Base-by-base conservation (phyloP, 2,329 filamentous ascomycete genomes). In the Phoma sp. region DNA sequence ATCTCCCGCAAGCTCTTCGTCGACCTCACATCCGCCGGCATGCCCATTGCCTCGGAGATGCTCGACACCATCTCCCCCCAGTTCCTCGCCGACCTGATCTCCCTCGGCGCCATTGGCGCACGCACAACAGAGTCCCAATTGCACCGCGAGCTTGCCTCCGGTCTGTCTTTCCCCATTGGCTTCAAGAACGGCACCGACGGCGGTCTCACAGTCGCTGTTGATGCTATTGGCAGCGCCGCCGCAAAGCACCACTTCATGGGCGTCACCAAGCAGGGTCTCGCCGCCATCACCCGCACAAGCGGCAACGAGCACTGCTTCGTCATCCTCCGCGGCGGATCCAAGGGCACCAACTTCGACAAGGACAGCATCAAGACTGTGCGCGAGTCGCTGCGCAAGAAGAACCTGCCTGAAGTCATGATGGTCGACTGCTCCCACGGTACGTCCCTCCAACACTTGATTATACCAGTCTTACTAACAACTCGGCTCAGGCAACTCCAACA, bases 171-270 rank as follows among this genome's bases (percentile, higher is more conserved):
- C 88, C 95, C 95, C 18, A 93, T 99, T 64, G 95, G 95, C 55
- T 99, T 97, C 89, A 99, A 99, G 87, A 99, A 99, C 78, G 95
- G 95, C 58, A 99, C 95, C 20, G 95, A 99, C 70, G 95, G 95
- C 34, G 92, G 89, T 66, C 81, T 99, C 51, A 87, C 86, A 23
- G 93, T 98, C 17, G 93, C 93, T 17, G 96, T 98, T 68, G 95
- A 99, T 74, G 95, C 95, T 28, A 97, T 98, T 74, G 95, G 93
- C 37, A 76, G 77, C 25, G 90, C 90, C 1, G 87, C 88, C 53
- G 83, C 89, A n/a, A 87, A 85, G 76, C 95, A 99, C 78, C 93
- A 97, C 81, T 99, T 99, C 83, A 90, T 99, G 83, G 93, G 93
- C 77, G 95, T 99, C 42, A 99, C 95, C 26, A 99, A 99, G 83